A percentile compares a stretch with the other conserved stretches of the same genome.
phyloP scores from a whole-genome alignment of 768 basidiomycete species.

The Leccinum imitatum region DNA sequence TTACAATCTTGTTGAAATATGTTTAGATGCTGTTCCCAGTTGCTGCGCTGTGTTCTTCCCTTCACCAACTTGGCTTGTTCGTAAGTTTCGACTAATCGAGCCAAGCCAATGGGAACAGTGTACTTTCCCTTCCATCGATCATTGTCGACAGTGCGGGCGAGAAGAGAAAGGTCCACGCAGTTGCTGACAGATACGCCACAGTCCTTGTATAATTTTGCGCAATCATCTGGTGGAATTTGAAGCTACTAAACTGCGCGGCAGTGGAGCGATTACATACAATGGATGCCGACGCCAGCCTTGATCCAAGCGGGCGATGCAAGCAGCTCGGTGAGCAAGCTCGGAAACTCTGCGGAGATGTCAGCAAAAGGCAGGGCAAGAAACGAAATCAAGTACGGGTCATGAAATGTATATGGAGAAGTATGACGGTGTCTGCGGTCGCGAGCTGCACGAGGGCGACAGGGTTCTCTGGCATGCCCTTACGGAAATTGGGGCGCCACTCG shows the following conservation, averaged over 20 bases:
- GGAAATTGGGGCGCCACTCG: slow-evolving; percentile 72
- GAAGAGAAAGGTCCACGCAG: slow-evolving; percentile 67
- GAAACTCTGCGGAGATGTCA: slow-evolving; percentile 46
- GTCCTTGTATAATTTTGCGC: slow-evolving; percentile 57
- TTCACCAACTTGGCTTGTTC: slow-evolving; percentile 53
- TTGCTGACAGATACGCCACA: slow-evolving; percentile 42
- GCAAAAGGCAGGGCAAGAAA: background rate
- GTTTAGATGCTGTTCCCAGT: slow-evolving; percentile 62
- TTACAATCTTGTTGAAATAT: slow-evolving; percentile 57
- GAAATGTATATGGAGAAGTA: slow-evolving; percentile 63
- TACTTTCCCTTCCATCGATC: slow-evolving; percentile 72
- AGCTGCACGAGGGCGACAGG: slow-evolving; percentile 76
- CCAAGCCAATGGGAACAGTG: slow-evolving; percentile 55
- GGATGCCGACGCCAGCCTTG: slow-evolving; percentile 77
- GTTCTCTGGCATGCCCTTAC: slow-evolving; percentile 56
- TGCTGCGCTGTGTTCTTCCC: slow-evolving; percentile 59
- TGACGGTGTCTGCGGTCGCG: slow-evolving; percentile 51
- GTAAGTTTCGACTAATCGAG: slow-evolving; percentile 64
- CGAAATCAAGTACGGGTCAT: slow-evolving; percentile 45
- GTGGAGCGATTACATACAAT: slow-evolving; percentile 41
- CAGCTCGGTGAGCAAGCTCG: slow-evolving; percentile 47
- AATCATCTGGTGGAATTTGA: slow-evolving; percentile 52
- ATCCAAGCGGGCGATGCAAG: slow-evolving; percentile 52
- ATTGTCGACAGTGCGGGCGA: slow-evolving; percentile 72
- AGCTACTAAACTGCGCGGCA: background rate